A percentile compares a stretch with the other conserved stretches of the same genome.
These are phyloP conservation scores for Macrophomina pseudophaseolina DNA, from an alignment of 2,329 filamentous ascomycete genomes.

Conservation along the genomic window DNA sequence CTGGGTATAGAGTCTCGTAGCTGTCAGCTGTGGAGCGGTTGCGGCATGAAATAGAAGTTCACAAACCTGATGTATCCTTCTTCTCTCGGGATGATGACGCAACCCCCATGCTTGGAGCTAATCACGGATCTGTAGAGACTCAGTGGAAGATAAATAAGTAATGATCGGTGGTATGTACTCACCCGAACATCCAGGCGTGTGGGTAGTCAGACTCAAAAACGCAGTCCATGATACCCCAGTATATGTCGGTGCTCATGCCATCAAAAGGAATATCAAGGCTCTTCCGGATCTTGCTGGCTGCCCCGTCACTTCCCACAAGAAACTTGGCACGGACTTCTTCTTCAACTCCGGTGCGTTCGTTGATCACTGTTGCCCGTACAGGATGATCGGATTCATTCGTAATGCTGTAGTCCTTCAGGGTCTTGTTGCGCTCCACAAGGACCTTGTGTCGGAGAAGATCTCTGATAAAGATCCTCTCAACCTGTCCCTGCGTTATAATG, in stretches of 20 bases:
- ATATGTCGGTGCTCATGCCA: slow-evolving; percentile 39
- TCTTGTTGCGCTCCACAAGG: slow-evolving; percentile 39
- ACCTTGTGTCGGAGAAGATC: slow-evolving; percentile 41
- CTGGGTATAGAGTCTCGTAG: slow-evolving; percentile 40
- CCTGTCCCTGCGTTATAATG: slow-evolving; percentile 45
- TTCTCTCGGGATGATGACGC: slow-evolving; percentile 43
- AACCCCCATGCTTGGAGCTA: slow-evolving; percentile 38
- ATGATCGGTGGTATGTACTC: background rate
- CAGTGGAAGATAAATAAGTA: background rate
- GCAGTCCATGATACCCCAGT: slow-evolving; percentile 43
- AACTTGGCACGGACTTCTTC: slow-evolving; percentile 39
- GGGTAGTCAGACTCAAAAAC: slow-evolving; percentile 30
- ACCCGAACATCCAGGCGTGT: slow-evolving; percentile 32
- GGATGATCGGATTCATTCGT: slow-evolving; percentile 1
- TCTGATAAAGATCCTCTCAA: slow-evolving; percentile 45
- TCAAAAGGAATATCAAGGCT: slow-evolving; percentile 37
- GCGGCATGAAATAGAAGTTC: background rate
- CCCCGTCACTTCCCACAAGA: slow-evolving; percentile 41
- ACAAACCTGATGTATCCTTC: slow-evolving; percentile 34
- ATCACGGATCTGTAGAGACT: slow-evolving; percentile 10
- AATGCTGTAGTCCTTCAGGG: slow-evolving; percentile 31
- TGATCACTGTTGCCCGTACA: slow-evolving; percentile 23
- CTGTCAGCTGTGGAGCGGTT: slow-evolving; percentile 32
- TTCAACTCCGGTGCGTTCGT: slow-evolving; percentile 31
- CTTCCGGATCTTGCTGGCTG: slow-evolving; percentile 39